Evolutionary conservation across 164 flowering plant genomes (phyloP).

Genomic region (Akebia trifoliata): DNA sequence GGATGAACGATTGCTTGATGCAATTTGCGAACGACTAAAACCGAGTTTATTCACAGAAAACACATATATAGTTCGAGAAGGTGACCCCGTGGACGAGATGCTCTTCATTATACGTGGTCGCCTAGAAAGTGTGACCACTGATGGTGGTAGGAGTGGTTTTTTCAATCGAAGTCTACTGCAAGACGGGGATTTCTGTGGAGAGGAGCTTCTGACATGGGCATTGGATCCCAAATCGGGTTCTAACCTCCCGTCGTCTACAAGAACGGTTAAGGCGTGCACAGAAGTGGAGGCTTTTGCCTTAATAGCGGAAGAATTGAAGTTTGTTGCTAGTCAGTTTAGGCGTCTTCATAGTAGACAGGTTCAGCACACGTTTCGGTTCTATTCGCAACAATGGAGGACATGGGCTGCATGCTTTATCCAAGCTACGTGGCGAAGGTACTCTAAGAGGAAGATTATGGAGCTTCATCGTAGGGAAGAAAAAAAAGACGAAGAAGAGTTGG

Average conservation of each 20-base stretch:
- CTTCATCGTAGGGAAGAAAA: conserved; percentile 59
- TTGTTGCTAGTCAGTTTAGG: conserved; percentile 89
- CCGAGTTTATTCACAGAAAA: conserved; percentile 75
- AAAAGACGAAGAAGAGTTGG: conserved; percentile 35
- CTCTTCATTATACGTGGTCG: conserved; percentile 90
- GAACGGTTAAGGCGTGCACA: conserved; percentile 74
- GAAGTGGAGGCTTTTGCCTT: conserved; percentile 95
- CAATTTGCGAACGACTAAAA: conserved; percentile 87
- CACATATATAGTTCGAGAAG: conserved; percentile 81
- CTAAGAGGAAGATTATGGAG: conserved; percentile 69
- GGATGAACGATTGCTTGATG: conserved; percentile 95
- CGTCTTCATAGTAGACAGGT: conserved; percentile 93
- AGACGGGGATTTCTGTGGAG: conserved; percentile 95
- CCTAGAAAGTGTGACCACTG: conserved; percentile 87
- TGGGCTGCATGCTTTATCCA: conserved; percentile 99
- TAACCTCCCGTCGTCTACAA: conserved; percentile 84
- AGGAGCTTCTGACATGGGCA: conserved; percentile 96
- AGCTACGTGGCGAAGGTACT: conserved; percentile 86
- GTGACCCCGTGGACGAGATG: conserved; percentile 98
- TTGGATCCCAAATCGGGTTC: conserved; percentile 80
- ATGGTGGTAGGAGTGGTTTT: conserved; percentile 92
- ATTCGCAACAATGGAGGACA: conserved; percentile 96
- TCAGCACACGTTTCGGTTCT: conserved; percentile 89
- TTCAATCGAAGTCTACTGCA: conserved; percentile 70
- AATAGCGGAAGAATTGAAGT: conserved; percentile 77